These are phyloP conservation scores for Durusdinium trenchii DNA, from an alignment of 73 alveolate species.

Conservation along the genomic window DNA sequence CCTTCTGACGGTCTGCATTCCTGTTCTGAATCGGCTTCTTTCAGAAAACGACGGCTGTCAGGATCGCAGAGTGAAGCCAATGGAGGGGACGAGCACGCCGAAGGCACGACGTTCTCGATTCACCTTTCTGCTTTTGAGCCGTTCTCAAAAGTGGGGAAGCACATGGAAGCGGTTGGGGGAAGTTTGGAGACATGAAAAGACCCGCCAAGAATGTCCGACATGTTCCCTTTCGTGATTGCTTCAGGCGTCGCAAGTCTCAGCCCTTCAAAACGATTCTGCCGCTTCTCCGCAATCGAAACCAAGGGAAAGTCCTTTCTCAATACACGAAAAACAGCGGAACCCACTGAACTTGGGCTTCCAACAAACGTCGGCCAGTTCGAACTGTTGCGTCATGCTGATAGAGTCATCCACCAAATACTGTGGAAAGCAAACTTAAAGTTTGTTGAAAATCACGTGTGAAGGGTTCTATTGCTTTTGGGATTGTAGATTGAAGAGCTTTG, in stretches of 20 bases:
- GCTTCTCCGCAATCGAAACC: background rate
- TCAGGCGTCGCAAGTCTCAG: constrained; percentile 47
- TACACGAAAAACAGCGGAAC: too few relatives aligned
- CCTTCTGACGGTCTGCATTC: background rate
- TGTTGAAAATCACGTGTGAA: too few relatives aligned
- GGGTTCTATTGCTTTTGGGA: background rate
- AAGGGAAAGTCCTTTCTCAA: background rate
- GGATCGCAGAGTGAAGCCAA: constrained; percentile 32
- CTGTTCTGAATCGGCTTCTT: background rate
- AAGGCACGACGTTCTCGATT: constrained; percentile 16
- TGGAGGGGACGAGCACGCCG: constrained; percentile 71
- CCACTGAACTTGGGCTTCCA: too few relatives aligned
- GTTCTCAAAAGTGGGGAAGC: background rate
- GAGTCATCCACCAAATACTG: too few relatives aligned
- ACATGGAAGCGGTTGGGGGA: background rate
- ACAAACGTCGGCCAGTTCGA: too few relatives aligned
- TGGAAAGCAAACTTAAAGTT: too few relatives aligned
- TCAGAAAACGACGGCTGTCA: background rate
- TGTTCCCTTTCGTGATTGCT: background rate
- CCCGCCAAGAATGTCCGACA: background rate
- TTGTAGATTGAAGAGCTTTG: too few relatives aligned
- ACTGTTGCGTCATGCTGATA: too few relatives aligned
- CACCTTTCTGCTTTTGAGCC: too few relatives aligned
- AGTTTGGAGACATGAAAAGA: background rate
- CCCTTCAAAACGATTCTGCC: constrained; percentile 37